Evolutionary conservation across 2,329 filamentous ascomycete genomes (phyloP).

Genomic region (Mollisiaceae sp.): DNA sequence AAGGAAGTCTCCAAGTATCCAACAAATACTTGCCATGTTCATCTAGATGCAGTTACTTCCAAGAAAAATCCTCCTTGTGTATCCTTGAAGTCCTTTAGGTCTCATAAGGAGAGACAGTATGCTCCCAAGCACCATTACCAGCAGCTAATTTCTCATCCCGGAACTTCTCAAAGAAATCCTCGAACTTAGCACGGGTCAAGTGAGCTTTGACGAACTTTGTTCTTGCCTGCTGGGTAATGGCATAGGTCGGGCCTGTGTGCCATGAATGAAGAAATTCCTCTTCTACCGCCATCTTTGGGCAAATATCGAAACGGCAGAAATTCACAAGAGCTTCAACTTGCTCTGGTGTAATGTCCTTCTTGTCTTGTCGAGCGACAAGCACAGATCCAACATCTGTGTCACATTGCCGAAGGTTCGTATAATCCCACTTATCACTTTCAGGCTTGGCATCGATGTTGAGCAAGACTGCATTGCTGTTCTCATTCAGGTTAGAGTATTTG

Average conservation of each 20-base stretch:
- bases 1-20: too few species aligned
- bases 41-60: too few species aligned
- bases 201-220: background rate
- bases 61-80: background rate
- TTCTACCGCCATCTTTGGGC: too few species aligned
- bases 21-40: too few species aligned
- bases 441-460: conserved; percentile 8
- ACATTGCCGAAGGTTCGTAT: background rate
- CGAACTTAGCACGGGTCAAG: conserved; percentile 8
- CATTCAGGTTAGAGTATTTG: conserved; percentile 4
- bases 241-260: too few species aligned
- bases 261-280: too few species aligned
- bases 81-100: background rate
- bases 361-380: conserved; percentile 20
- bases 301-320: background rate
- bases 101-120: conserved; percentile 12
- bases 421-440: background rate
- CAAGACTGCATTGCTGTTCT: conserved; percentile 11
- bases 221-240: background rate
- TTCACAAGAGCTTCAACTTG: conserved; percentile 18
- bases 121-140: conserved; percentile 10
- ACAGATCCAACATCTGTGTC: conserved; percentile 12
- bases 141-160: conserved; percentile 1
- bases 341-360: conserved; percentile 1
- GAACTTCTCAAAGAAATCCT: conserved; percentile 16